A percentile compares a stretch with the other conserved stretches of the same genome.
Conservation (phyloP, 768 basidiomycete species). For the Myochromella boudieri region DNA sequence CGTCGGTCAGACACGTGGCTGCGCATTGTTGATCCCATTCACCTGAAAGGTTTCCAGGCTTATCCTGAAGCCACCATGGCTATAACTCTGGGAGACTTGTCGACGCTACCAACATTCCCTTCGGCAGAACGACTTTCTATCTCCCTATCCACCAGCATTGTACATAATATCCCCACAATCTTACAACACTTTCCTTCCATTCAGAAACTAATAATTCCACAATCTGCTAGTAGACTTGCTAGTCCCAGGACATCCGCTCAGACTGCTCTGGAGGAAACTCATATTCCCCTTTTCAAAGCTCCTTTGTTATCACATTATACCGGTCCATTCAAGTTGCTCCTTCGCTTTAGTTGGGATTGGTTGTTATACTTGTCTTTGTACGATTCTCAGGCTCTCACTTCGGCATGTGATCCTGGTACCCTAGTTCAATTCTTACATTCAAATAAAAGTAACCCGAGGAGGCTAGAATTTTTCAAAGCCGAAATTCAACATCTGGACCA, state of each 20-base stretch:
- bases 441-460: neutral
- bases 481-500: neutral
- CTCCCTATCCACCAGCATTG: neutral
- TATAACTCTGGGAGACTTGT: neutral
- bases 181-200: slow-evolving; percentile 2
- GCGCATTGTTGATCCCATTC: neutral
- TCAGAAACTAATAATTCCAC: neutral
- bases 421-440: neutral
- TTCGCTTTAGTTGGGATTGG: too few species aligned
- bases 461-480: neutral
- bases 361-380: neutral
- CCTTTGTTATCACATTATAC: neutral
- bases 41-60: neutral
- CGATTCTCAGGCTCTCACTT: neutral
- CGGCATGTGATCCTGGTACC: neutral
- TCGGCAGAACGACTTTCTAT: neutral
- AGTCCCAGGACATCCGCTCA: neutral
- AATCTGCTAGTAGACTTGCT: too few species aligned
- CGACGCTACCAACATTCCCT: neutral
- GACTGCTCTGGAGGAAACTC: neutral
- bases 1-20: neutral
- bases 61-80: neutral
- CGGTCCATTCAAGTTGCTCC: slow-evolving; percentile 6
- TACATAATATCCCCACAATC: neutral
- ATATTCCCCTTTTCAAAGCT: neutral